A percentile compares a stretch with the other conserved stretches of the same genome.
Evolutionary conservation across 495 filamentous ascomycete species (phyloP).

Genomic region (Staphylotrichum tortipilum): DNA sequence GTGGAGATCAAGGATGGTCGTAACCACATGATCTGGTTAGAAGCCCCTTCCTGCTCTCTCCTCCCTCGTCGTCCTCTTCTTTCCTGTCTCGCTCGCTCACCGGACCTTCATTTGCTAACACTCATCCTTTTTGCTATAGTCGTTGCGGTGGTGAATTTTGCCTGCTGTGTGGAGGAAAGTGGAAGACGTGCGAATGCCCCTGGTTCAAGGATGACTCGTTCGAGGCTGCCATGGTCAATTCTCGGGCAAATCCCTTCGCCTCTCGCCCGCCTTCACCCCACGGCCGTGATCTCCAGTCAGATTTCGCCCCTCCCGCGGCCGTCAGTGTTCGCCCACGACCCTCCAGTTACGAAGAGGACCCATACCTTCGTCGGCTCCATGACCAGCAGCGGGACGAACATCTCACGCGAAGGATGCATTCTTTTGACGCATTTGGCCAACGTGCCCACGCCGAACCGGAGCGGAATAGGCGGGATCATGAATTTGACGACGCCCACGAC

Average conservation of each 20-base stretch:
- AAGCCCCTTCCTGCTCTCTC: neutral
- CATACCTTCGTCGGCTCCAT: slow-evolving; percentile 42
- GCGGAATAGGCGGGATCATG: slow-evolving; percentile 4
- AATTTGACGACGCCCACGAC: slow-evolving; percentile 29
- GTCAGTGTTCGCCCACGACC: slow-evolving; percentile 26
- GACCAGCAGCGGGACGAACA: slow-evolving; percentile 51
- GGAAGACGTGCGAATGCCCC: slow-evolving; percentile 76
- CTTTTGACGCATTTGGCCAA: slow-evolving; percentile 35
- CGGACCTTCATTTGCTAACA: slow-evolving; percentile 4
- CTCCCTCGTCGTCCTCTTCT: too few species aligned
- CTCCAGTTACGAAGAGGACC: slow-evolving; percentile 45
- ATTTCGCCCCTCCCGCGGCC: slow-evolving; percentile 9
- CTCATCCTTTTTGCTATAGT: slow-evolving; percentile 27
- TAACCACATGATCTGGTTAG: slow-evolving; percentile 79
- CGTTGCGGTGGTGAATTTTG: slow-evolving; percentile 77
- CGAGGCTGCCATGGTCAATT: slow-evolving; percentile 41
- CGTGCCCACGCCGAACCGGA: slow-evolving; percentile 8
- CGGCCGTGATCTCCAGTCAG: slow-evolving; percentile 21
- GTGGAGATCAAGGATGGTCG: slow-evolving; percentile 77
- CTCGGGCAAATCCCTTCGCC: slow-evolving; percentile 19
- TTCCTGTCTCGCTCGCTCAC: neutral
- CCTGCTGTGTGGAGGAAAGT: slow-evolving; percentile 66
- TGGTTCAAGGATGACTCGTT: slow-evolving; percentile 63
- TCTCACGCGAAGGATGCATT: slow-evolving; percentile 44
- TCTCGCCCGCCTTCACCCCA: slow-evolving; percentile 22